Percentiles rank a stretch among this genome's conserved stretches.
Conservation (phyloP, 257 asterid species). For the Ballota nigra region DNA sequence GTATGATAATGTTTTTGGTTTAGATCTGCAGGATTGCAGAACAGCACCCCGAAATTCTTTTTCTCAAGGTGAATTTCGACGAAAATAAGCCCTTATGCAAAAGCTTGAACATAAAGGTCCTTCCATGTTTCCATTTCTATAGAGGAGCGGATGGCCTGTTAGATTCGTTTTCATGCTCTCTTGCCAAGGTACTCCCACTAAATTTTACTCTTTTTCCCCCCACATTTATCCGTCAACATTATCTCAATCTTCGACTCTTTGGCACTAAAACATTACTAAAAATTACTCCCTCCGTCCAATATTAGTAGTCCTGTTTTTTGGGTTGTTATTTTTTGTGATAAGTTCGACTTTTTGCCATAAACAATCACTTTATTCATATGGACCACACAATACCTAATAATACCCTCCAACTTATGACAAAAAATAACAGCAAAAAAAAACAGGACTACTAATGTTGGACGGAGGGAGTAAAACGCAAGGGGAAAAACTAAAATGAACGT, state of each 20-base stretch:
- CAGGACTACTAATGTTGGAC: too few relatives aligned
- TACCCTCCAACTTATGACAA: too few relatives aligned
- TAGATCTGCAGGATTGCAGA: conserved; percentile 66
- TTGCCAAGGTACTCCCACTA: conserved; percentile 52
- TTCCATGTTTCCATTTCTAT: conserved; percentile 77
- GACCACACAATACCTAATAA: too few relatives aligned
- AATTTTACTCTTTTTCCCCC: too few relatives aligned
- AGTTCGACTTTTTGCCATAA: too few relatives aligned
- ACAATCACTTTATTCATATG: too few relatives aligned
- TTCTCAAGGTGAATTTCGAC: conserved; percentile 73
- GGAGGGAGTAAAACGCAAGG: not conserved
- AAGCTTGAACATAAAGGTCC: conserved; percentile 71
- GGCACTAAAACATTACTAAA: not conserved
- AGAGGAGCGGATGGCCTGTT: conserved; percentile 64
- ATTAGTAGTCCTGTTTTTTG: too few relatives aligned
- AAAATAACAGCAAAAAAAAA: too few relatives aligned
- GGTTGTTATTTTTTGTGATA: too few relatives aligned
- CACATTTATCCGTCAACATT: too few relatives aligned
- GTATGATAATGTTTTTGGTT: not conserved
- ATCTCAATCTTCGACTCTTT: not conserved
- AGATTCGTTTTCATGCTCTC: conserved; percentile 79
- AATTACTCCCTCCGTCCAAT: too few relatives aligned
- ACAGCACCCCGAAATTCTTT: conserved; percentile 60
- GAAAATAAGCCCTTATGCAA: conserved; percentile 73
- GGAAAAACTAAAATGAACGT: not conserved